These are phyloP conservation scores for Sarocladium strictum DNA, from an alignment of 2,329 filamentous ascomycete genomes.

Conservation along the genomic window DNA sequence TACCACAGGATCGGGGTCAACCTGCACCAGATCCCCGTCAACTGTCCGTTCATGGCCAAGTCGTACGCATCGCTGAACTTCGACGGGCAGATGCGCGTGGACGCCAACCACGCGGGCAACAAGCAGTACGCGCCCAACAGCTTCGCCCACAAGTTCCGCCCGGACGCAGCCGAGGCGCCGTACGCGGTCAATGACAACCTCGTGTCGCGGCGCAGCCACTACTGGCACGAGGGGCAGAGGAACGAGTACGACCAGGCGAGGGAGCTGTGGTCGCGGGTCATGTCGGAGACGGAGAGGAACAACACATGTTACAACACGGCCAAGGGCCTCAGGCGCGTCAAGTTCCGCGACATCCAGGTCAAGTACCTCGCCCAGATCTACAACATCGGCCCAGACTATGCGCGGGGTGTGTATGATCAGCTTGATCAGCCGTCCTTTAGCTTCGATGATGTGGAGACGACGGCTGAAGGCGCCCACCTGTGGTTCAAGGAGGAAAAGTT, in stretches of 20 bases:
- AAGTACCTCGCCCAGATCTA: conserved; percentile 48
- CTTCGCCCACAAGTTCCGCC: conserved; percentile 44
- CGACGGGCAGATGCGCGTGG: conserved; percentile 40
- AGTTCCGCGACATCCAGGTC: conserved; percentile 36
- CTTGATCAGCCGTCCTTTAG: conserved; percentile 37
- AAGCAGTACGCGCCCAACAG: conserved; percentile 46
- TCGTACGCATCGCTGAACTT: conserved; percentile 41
- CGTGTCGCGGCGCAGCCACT: conserved; percentile 45
- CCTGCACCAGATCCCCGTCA: conserved; percentile 31
- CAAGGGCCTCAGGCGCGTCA: conserved; percentile 35
- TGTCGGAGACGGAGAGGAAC: conserved; percentile 35
- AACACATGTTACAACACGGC: conserved; percentile 45
- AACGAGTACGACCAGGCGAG: conserved; percentile 46
- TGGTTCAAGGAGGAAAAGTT: conserved; percentile 41
- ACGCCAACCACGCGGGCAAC: conserved; percentile 39
- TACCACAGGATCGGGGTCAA: neutral
- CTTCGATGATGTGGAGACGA: conserved; percentile 37
- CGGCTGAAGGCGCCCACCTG: conserved; percentile 36
- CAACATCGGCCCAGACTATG: conserved; percentile 40
- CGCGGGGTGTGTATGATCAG: conserved; percentile 38
- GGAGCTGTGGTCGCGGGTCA: conserved; percentile 41
- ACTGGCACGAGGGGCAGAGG: conserved; percentile 46
- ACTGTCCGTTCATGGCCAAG: conserved; percentile 34
- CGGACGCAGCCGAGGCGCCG: conserved; percentile 42
- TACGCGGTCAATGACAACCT: conserved; percentile 43